Conservation (phyloP, 2,329 filamentous ascomycete genomes). For the Rhytidhysteron rufulum region DNA sequence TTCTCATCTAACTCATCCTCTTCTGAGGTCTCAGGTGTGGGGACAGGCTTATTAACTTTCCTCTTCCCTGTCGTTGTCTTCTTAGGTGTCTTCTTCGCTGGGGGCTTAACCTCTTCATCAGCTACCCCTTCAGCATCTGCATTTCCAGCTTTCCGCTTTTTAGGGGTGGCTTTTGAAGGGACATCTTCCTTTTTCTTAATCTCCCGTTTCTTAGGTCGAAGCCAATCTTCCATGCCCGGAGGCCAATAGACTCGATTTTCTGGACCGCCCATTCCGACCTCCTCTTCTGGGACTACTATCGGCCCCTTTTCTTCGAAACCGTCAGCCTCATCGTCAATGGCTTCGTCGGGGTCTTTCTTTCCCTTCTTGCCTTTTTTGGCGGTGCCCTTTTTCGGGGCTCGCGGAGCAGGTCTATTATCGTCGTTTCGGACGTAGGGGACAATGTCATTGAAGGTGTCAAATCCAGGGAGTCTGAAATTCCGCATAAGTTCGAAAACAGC, state of each 20-base stretch:
- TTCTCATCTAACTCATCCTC: constrained; percentile 32
- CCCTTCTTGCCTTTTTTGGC: constrained; percentile 45
- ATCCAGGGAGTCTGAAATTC: constrained; percentile 78
- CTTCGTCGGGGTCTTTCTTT: constrained; percentile 30
- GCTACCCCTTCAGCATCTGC: constrained; percentile 19
- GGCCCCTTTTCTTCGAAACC: constrained; percentile 32
- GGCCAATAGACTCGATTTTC: constrained; percentile 87
- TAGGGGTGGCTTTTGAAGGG: constrained; percentile 24
- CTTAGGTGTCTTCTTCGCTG: constrained; percentile 28
- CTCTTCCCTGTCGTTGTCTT: constrained; percentile 33
- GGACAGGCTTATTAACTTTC: constrained; percentile 35
- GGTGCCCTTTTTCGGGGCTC: constrained; percentile 37
- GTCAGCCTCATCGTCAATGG: constrained; percentile 40
- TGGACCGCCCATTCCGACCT: constrained; percentile 82
- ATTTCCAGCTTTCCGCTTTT: constrained; percentile 21
- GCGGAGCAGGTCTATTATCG: constrained; percentile 57
- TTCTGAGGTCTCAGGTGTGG: constrained; percentile 41
- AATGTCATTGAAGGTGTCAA: constrained; percentile 70
- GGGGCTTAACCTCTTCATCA: constrained; percentile 31
- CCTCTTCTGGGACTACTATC: constrained; percentile 56
- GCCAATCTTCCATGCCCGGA: constrained; percentile 82
- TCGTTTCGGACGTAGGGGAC: constrained; percentile 73
- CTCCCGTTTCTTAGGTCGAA: constrained; percentile 73
- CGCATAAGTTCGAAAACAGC: constrained; percentile 93
- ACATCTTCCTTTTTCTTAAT: constrained; percentile 52